These are phyloP conservation scores for Neurospora sp. DNA, from an alignment of 495 filamentous ascomycete genomes.

Conservation along the genomic window DNA sequence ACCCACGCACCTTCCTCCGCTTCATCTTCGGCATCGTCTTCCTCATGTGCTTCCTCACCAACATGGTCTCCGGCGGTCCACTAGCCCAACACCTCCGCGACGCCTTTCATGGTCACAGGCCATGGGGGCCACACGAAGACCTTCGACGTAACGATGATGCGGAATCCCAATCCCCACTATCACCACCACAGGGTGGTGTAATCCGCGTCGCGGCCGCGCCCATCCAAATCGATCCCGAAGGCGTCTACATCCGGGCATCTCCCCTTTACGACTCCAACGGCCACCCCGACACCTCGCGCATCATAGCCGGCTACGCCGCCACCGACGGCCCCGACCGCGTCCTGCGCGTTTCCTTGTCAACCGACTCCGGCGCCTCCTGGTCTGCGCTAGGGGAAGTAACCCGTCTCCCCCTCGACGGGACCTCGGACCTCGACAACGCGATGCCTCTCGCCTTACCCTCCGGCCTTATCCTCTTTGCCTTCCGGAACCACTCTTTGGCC, in stretches of 20 bases:
- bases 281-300: background rate
- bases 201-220: constrained; percentile 4
- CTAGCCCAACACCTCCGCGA: background rate
- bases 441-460: constrained; percentile 43
- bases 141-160: background rate
- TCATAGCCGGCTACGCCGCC: constrained; percentile 36
- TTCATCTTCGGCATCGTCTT: background rate
- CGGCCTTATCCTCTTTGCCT: constrained; percentile 43
- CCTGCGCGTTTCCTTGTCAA: constrained; percentile 26
- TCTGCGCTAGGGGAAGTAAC: constrained; percentile 21
- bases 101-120: background rate
- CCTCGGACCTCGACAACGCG: constrained; percentile 50
- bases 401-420: constrained; percentile 9
- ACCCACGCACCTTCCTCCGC: background rate
- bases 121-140: background rate
- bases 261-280: constrained; percentile 25
- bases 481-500: constrained; percentile 40
- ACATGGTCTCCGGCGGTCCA: background rate
- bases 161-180: background rate
- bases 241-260: constrained; percentile 38
- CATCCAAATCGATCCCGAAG: constrained; percentile 19
- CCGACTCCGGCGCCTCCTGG: constrained; percentile 34
- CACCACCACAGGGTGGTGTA: background rate
- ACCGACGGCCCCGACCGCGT: constrained; percentile 14
- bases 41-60: background rate